Evolutionary conservation across 129 eudicot genomes (phyloP), one percentile per base, ranked within the genome.

Genomic region (Artemisia tridentata): DNA sequence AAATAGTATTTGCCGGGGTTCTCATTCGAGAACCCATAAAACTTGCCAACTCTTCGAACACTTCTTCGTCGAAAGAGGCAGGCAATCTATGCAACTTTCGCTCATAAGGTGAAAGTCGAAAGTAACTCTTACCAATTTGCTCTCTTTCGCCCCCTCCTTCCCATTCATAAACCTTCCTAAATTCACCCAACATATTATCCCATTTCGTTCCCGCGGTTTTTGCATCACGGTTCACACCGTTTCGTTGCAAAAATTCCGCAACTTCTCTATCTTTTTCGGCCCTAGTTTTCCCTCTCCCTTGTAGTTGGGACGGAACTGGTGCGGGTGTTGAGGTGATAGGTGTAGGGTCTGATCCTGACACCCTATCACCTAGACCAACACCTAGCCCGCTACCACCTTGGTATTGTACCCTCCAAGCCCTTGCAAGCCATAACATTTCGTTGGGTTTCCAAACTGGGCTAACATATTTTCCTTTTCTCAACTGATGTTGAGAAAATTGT

Each of bases 181-280:
- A 89, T 49, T 89, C 96, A 7, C 96, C 96, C 83, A 89, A 82
- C 96, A 89, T 86, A 69, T 89, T 89, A 17, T 89, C 96, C 96
- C 96, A 89, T 55, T 89, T 89, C 0, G 96, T 89, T 2, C 96
- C 96, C 0, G 96, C 93, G 0, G 90, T 86, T 55, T 89, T 89
- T 0, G 96, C 92, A 52, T 89, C 96, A 13, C 96, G 78, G 13
- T 75, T 84, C 15, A 89, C 90, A 0, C 96, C 96, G 56, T 89
- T 85, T 34, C 80, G 60, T 52, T 73, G 84, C 46, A 89, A 52
- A 65, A 73, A 89, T 53, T 86, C 93, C 0, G 96, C 88, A 3
- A 89, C 96, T 71, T 89, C 92, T 45, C 69, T 64, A 25, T 89
- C 96, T 72, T 89, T 89, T 46, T 82, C 90, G 1, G 93, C 96